Base-by-base conservation (phyloP, 1,139 yeast species). In the Hyphopichia buzzinii region DNA sequence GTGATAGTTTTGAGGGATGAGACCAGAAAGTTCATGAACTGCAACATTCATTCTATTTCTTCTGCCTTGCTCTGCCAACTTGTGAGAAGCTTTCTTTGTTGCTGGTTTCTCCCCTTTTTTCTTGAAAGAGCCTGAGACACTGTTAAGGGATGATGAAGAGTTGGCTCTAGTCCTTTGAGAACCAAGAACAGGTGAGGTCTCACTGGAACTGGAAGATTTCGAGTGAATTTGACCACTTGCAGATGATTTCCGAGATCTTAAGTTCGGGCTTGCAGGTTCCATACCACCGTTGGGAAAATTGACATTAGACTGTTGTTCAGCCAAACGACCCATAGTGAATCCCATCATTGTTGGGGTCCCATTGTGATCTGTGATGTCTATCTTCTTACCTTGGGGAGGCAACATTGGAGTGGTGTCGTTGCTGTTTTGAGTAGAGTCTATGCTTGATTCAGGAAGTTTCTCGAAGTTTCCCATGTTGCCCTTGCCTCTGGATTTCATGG, bases 21-120 rank as follows among this genome's bases (percentile, higher is more conserved):
- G 62, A 8, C 68, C 52, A 3, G 84, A 83, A 39, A 92, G 65
- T 34, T 87, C 95, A 33, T 78, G 79, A 15, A 92, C 80, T 0
- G 97, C 97, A 39, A 70, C 64, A 59, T 92, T 92, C 83, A 92
- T 84, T 46, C 98, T 71, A 57, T 90, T 89, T 49, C 98, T 76
- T 41, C 98, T 72, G 8, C 96, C 97, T 60, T 92, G 97, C 61
- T 92, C 98, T 0, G 98, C 97, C 19, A 87, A 72, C 55, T 92
- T 90, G 60, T 92, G 98, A 17, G 86, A 81, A 4, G 92, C 84
- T 48, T 82, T 82, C 55, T 84, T 82, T 21, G 74, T 68, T 0
- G 72, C 57, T 2, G 59, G 59, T 41, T 57, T 62, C 36, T 59
- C 64, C 11, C 39, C 44, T 29, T 39, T 38, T 11, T 38, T 33